Base-by-base conservation (phyloP, 2,329 filamentous ascomycete genomes). In the Fusarium multiceps region DNA sequence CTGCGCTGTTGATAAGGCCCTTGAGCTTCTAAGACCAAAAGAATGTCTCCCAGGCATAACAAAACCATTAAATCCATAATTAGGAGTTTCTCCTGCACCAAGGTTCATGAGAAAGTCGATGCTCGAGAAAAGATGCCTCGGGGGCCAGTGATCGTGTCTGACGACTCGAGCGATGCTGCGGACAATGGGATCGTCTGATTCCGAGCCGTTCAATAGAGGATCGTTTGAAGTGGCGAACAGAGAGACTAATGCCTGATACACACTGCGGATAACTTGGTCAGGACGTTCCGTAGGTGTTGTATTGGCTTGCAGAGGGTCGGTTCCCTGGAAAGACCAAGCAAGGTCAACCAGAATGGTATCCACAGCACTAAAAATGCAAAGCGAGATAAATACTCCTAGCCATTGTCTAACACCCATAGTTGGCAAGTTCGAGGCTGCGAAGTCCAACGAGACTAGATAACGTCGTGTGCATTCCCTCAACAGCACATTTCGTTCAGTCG, bases 361-460 rank as follows among this genome's bases (percentile, higher is more conserved):
- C 21, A 85, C 81, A 28, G 86, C 80, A 72, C 86, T 88, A 71
- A 89, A 88, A n/a, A 89, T 84, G 74, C 87, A 88, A 20, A 89
- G 76, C 14, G 87, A 84, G 51, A 86, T 79, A 63, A 88, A 87
- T 6, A 83, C 75, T 4, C 87, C 84, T 18, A 88, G 74, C 83
- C 85, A 87, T 57, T 80, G 80, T 67, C 81, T 82, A 11, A 81
- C 78, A 25, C 80, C 80, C 23, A 82, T 74, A 7, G 78, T 75
- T n/a, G 77, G 76, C 32, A 77, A 78, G 25, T 80, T 78, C 59
- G 82, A 75, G 4, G 83, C 80, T 20, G 79, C 80, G 6, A 77
- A 78, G 66, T 89, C 87, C 55, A 89, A 84, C 0, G 84, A 82
- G 64, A 85, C 83, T 23, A 89, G 75, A 61, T 87, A 88, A 49